Percentiles rank a stretch among this genome's conserved stretches.
These are phyloP conservation scores for Ceratocystis lukuohia DNA, from an alignment of 2,329 filamentous ascomycete genomes.

Conservation along the genomic window DNA sequence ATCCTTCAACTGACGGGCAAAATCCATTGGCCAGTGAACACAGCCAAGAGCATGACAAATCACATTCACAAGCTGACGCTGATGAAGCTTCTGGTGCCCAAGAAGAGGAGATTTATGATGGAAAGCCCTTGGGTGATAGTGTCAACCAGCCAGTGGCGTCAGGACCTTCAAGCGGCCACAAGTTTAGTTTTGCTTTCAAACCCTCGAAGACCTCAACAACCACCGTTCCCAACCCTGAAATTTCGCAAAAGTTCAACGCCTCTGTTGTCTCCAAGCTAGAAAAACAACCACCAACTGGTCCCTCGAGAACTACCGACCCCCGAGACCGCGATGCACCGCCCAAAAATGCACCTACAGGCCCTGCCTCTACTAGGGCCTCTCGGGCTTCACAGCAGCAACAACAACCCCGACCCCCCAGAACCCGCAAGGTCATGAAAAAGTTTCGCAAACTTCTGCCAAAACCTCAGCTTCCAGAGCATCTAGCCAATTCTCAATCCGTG, in stretches of 20 bases:
- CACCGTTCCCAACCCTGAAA: slow-evolving; percentile 48
- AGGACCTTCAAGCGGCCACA: slow-evolving; percentile 35
- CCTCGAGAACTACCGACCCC: slow-evolving; percentile 27
- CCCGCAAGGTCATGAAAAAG: slow-evolving; percentile 52
- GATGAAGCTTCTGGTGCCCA: background rate
- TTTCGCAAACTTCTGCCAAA: slow-evolving; percentile 58
- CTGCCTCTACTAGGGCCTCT: slow-evolving; percentile 34
- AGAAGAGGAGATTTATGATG: background rate
- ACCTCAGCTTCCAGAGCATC: slow-evolving; percentile 56
- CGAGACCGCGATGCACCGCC: slow-evolving; percentile 30
- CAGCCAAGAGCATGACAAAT: background rate
- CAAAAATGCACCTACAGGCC: slow-evolving; percentile 39
- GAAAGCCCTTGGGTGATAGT: background rate
- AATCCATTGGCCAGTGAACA: background rate
- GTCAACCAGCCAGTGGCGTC: slow-evolving; percentile 28
- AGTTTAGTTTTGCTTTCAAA: slow-evolving; percentile 92
- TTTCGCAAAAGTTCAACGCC: slow-evolving; percentile 56
- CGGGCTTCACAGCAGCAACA: slow-evolving; percentile 11
- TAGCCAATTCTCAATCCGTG: slow-evolving; percentile 70
- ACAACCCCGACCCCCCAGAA: slow-evolving; percentile 35
- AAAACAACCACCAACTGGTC: slow-evolving; percentile 25
- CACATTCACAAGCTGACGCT: background rate
- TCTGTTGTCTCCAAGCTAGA: slow-evolving; percentile 28
- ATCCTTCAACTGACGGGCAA: background rate
- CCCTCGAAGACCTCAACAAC: slow-evolving; percentile 44